Evolutionary conservation across 345 rosid species (phyloP), one percentile per base, ranked within the genome.

Genomic region (Bruguiera gymnorhiza): DNA sequence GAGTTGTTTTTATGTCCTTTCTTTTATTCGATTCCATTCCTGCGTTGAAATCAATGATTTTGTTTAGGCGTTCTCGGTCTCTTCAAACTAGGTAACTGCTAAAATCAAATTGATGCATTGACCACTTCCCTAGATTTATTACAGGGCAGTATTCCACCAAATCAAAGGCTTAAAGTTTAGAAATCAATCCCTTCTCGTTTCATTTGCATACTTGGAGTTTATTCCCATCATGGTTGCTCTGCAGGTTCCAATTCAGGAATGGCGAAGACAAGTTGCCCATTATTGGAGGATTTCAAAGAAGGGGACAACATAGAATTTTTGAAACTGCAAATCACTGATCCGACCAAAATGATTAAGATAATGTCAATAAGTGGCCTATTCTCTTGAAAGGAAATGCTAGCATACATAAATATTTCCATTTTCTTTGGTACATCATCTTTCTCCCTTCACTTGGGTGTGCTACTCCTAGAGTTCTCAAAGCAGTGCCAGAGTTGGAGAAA

Each of bases 201-300:
- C 16, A 11, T 39, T 39, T 39, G 48, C 4, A 39, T 39, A 39
- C 4, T 39, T 39, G 16, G 48, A 39, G 15, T 39, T 9, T 43
- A 13, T 43, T 43, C 15, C 13, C 29, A 3, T 55, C 29, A 23
- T 20, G 24, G 3, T 65, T 67, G 55, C 58, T 71, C 24, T 74
- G 56, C 84, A 92, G 97, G 89, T 89, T 53, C 96, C 96, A 5
- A 76, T 88, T 68, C 82, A 69, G 59, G 78, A 80, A 69, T 89
- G 96, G 96, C 78, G 89, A 77, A 91, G 89, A 80, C 89, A 84
- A 82, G 75, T 92, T 69, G 87, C 73, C 56, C 19, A 32, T 23
- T 72, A 23, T 0, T 1, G 31, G 29, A 62, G 67, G 55, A 66
- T 61, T 39, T 80, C 79, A 57, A 83, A 73, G 65, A 73, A 74